A percentile compares a stretch with the other conserved stretches of the same genome.
Evolutionary conservation across 306 rosid genomes (phyloP).

Genomic region (Corylus heterophylla): DNA sequence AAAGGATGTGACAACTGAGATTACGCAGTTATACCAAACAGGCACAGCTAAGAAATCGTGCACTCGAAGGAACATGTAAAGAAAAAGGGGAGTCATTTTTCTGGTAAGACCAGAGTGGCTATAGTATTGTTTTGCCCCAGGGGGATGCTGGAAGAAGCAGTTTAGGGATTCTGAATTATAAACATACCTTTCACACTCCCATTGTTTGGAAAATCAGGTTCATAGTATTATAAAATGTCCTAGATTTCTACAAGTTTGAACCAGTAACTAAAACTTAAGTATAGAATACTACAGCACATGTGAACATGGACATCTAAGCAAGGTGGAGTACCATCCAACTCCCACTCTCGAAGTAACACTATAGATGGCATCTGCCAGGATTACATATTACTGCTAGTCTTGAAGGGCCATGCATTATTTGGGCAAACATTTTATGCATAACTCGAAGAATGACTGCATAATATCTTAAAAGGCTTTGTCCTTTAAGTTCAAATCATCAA

Average conservation of each 20-base stretch:
- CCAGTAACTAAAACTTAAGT: not conserved
- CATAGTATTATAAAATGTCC: not conserved
- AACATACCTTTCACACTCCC: no score
- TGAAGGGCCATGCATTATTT: not conserved
- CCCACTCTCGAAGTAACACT: not conserved
- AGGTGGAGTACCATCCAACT: not conserved
- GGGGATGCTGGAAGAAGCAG: no score
- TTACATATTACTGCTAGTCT: not conserved
- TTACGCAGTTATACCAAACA: not conserved
- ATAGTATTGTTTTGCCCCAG: not conserved
- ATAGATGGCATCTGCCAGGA: not conserved
- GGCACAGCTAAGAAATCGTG: no score
- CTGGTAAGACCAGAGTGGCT: not conserved
- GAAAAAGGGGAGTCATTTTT: not conserved
- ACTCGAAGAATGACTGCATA: not conserved
- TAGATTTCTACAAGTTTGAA: not conserved
- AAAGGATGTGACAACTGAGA: not conserved
- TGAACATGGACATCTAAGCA: not conserved
- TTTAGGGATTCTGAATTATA: no score
- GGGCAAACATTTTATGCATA: not conserved
- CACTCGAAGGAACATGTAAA: not conserved
- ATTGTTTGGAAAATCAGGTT: not conserved
- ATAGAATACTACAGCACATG: not conserved
- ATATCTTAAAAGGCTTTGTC: no score
- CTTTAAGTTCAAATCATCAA: not conserved